phyloP scores from a whole-genome alignment of 2,329 filamentous ascomycete genomes.

The Claviceps digitariae region DNA sequence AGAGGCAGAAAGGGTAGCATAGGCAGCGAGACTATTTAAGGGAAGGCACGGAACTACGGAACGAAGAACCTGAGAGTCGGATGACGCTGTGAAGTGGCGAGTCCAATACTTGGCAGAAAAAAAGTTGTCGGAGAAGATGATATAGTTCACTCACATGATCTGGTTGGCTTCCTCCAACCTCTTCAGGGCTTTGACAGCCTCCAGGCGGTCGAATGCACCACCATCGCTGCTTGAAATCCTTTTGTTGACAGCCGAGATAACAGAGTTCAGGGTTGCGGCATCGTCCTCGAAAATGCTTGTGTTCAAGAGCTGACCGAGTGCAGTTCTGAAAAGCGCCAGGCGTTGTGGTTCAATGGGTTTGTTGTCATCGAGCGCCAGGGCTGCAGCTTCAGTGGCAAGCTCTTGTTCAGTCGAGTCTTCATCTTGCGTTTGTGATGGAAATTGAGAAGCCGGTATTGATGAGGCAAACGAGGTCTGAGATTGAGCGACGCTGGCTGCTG shows the following conservation, averaged over 20 bases:
- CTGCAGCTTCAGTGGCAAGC: constrained; percentile 28
- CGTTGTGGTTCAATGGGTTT: constrained; percentile 46
- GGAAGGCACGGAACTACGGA: not conserved
- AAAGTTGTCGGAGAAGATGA: too few species aligned
- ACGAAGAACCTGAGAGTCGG: not conserved
- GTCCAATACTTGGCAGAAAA: not conserved
- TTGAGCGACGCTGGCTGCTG: constrained; percentile 25
- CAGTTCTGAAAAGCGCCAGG: constrained; percentile 61
- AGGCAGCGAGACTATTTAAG: not conserved
- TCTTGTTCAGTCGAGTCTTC: constrained; percentile 31
- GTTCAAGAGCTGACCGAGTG: constrained; percentile 72
- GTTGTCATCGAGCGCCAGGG: constrained; percentile 27
- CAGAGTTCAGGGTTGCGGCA: constrained; percentile 57
- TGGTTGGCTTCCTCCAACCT: constrained; percentile 74
- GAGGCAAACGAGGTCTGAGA: constrained; percentile 58
- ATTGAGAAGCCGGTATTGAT: constrained; percentile 63
- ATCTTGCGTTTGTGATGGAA: constrained; percentile 31
- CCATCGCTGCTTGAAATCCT: constrained; percentile 41
- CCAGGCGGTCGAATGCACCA: constrained; percentile 52
- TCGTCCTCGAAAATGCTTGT: constrained; percentile 80
- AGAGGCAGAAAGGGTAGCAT: not conserved
- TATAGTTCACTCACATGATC: constrained; percentile 61
- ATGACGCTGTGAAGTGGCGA: not conserved
- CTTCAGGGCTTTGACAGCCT: constrained; percentile 65
- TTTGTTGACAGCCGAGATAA: constrained; percentile 69